A percentile compares a stretch with the other conserved stretches of the same genome.
Evolutionary conservation across 106 monocot genomes (phyloP).

Genomic region (Apostasia ramifera): DNA sequence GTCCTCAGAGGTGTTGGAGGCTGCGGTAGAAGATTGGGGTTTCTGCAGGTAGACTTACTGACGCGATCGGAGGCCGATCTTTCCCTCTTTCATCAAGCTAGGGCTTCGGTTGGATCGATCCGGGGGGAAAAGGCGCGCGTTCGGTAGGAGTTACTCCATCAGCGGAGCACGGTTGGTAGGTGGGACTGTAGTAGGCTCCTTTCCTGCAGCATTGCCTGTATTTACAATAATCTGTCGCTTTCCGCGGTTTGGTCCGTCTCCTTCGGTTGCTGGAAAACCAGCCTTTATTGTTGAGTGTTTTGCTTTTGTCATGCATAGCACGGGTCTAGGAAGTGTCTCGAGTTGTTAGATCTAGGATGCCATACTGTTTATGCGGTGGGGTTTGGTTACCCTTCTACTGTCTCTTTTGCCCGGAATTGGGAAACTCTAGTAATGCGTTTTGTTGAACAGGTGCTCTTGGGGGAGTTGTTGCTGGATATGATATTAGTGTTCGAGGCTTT

Average conservation of each 20-base stretch:
- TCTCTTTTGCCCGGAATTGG: neutral
- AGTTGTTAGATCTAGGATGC: slow-evolving; percentile 19
- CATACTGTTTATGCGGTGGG: neutral
- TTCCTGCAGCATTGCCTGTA: slow-evolving; percentile 13
- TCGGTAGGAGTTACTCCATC: neutral
- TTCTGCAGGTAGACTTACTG: neutral
- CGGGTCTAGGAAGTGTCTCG: neutral
- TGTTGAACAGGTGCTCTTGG: neutral
- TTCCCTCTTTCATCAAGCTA: neutral
- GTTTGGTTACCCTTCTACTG: neutral
- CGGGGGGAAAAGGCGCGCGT: neutral
- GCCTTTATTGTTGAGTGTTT: neutral
- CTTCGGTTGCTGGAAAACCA: neutral
- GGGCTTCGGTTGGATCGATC: neutral
- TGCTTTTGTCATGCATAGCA: neutral
- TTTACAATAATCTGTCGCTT: slow-evolving; percentile 9
- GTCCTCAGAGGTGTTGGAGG: neutral
- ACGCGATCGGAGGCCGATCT: neutral
- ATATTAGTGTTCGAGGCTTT: neutral
- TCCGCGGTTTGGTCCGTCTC: slow-evolving; percentile 2
- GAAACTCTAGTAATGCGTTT: neutral
- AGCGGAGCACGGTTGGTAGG: neutral
- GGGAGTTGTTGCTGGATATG: slow-evolving; percentile 14
- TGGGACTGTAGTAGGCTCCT: neutral
- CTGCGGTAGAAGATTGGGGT: neutral